Conservation (phyloP, 306 rosid species). For the Vigna reflexopilosa region DNA sequence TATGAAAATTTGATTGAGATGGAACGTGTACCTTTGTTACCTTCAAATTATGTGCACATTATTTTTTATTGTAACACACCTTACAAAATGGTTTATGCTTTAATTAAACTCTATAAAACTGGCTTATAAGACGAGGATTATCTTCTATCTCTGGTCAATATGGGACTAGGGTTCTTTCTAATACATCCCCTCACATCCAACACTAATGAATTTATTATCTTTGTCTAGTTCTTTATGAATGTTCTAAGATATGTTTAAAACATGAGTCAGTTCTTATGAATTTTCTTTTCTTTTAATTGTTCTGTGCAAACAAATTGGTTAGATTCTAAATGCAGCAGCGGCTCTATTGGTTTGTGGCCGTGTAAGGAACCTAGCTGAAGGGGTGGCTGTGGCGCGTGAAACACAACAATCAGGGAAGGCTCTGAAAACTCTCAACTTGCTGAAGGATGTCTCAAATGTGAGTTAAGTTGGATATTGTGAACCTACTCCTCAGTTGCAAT, state of each 20-base stretch:
- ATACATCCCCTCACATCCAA: too few relatives aligned
- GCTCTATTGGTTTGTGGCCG: conserved; percentile 74
- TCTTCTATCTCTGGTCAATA: too few relatives aligned
- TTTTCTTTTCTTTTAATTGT: neutral
- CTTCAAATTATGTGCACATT: conserved; percentile 11
- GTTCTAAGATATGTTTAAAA: neutral
- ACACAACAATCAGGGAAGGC: conserved; percentile 85
- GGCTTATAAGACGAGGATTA: too few relatives aligned
- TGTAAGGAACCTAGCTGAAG: conserved; percentile 73
- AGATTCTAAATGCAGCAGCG: conserved; percentile 93
- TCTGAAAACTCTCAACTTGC: conserved; percentile 68
- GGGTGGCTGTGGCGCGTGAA: conserved; percentile 75
- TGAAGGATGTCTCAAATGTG: conserved; percentile 72
- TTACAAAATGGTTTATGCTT: neutral
- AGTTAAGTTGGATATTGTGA: conserved; percentile 40
- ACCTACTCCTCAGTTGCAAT: conserved; percentile 21
- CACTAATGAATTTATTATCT: too few relatives aligned
- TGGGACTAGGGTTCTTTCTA: too few relatives aligned
- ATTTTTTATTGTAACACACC: conserved; percentile 3
- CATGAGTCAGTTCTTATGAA: conserved; percentile 1
- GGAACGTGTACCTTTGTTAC: neutral
- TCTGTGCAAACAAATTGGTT: conserved; percentile 34
- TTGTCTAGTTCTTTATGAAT: neutral
- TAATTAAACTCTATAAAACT: too few relatives aligned
- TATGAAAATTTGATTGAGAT: conserved; percentile 33